phyloP scores from a whole-genome alignment of 1,284 basidiomycete genomes.

The Earliella scabrosa region DNA sequence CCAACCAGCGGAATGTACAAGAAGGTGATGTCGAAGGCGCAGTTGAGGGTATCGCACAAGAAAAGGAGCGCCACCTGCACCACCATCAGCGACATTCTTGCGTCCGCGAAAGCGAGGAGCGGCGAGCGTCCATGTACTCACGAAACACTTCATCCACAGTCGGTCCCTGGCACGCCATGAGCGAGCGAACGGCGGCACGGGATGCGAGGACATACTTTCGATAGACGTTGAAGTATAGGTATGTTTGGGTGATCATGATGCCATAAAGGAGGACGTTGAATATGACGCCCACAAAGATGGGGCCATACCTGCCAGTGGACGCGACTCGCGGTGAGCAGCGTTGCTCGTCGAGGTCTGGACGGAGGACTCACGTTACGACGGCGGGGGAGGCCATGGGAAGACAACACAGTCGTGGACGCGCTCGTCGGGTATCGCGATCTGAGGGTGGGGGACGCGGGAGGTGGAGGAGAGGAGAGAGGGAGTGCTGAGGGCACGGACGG shows the following conservation, averaged over 20 bases:
- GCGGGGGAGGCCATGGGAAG: conserved; percentile 30
- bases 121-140: conserved; percentile 17
- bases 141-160: conserved; percentile 39
- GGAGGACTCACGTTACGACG: conserved; percentile 28
- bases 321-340: not conserved
- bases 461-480: not conserved
- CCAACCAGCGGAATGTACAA: conserved; percentile 41
- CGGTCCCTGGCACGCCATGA: conserved; percentile 30
- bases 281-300: conserved; percentile 45
- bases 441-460: conserved; percentile 1
- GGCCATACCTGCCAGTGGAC: conserved; percentile 40
- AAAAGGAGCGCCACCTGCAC: conserved; percentile 41
- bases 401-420: conserved; percentile 2
- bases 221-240: conserved; percentile 44
- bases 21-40: conserved; percentile 43
- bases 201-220: conserved; percentile 35
- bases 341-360: not conserved
- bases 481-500: not conserved
- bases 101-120: not conserved
- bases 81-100: not conserved
- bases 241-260: conserved; percentile 45
- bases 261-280: conserved; percentile 46
- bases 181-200: not conserved
- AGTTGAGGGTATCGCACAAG: conserved; percentile 43
- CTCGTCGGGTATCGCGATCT: conserved; percentile 21